Evolutionary conservation across 2,329 filamentous ascomycete species (phyloP).

Genomic region (Neonectria hederae): DNA sequence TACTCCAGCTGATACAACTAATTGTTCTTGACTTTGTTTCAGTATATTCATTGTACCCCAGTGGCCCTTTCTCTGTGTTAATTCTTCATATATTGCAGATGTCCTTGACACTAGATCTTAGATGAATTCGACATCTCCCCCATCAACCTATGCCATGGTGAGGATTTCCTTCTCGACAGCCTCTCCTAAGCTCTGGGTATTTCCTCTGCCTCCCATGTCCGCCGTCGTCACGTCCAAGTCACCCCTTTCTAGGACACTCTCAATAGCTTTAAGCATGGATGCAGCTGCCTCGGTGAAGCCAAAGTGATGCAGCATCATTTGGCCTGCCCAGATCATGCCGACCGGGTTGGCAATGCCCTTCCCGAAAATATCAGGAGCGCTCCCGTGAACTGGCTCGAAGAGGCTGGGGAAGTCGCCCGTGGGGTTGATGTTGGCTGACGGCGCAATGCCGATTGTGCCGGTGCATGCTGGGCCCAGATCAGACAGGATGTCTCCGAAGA

Average conservation of each 20-base stretch:
- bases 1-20: no score
- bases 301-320: constrained; percentile 62
- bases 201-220: constrained; percentile 45
- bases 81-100: no score
- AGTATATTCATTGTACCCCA: no score
- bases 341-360: constrained; percentile 79
- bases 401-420: constrained; percentile 59
- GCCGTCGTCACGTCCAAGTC: constrained; percentile 44
- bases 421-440: constrained; percentile 75
- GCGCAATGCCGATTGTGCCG: constrained; percentile 77
- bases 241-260: constrained; percentile 66
- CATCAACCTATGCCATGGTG: neutral
- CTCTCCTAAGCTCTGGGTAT: constrained; percentile 34
- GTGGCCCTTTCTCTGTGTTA: no score
- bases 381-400: constrained; percentile 76
- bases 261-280: constrained; percentile 67
- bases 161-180: constrained; percentile 34
- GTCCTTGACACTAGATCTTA: no score
- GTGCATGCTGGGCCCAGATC: constrained; percentile 76
- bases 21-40: no score
- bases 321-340: constrained; percentile 75
- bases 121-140: neutral
- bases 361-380: constrained; percentile 76
- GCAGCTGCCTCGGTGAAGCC: constrained; percentile 52
- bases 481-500: constrained; percentile 74